These are phyloP conservation scores for Cephalotrichum gorgonifer DNA, from an alignment of 2,329 filamentous ascomycete species.

Conservation along the genomic window DNA sequence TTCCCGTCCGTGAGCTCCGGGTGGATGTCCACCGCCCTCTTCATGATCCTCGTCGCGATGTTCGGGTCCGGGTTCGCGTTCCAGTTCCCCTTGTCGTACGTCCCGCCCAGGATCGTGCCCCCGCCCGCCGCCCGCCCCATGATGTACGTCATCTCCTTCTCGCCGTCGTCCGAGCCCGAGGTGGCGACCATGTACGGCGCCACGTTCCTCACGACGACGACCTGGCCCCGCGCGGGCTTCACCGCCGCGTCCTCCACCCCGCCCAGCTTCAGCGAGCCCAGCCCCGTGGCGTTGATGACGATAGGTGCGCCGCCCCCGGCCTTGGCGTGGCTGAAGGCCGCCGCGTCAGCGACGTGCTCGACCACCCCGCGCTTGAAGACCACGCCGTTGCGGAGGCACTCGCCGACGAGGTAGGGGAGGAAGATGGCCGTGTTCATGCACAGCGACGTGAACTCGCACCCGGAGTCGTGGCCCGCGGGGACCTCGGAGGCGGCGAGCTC, in stretches of 20 bases:
- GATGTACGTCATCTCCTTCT: slow-evolving; percentile 64
- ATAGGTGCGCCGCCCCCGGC: slow-evolving; percentile 51
- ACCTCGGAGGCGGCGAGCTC: slow-evolving; percentile 49
- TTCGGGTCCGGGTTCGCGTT: slow-evolving; percentile 69
- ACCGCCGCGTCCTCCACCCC: slow-evolving; percentile 70
- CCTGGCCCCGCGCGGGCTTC: slow-evolving; percentile 70
- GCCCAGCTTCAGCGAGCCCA: slow-evolving; percentile 64
- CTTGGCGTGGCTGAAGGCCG: slow-evolving; percentile 27
- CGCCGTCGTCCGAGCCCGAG: slow-evolving; percentile 64
- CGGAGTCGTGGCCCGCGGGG: slow-evolving; percentile 56
- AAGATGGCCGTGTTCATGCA: slow-evolving; percentile 90
- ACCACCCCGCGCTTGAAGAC: slow-evolving; percentile 53
- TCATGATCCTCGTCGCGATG: slow-evolving; percentile 76
- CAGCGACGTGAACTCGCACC: slow-evolving; percentile 68
- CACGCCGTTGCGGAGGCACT: slow-evolving; percentile 66
- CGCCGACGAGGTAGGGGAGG: slow-evolving; percentile 72
- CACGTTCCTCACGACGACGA: slow-evolving; percentile 74
- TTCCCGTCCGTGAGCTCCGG: slow-evolving; percentile 54
- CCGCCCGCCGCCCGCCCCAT: slow-evolving; percentile 76
- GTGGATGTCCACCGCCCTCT: slow-evolving; percentile 54
- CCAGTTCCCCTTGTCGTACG: slow-evolving; percentile 71
- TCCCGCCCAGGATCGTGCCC: slow-evolving; percentile 79
- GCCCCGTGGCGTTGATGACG: slow-evolving; percentile 76
- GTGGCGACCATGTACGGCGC: slow-evolving; percentile 58
- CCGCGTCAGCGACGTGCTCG: slow-evolving; percentile 63